Evolutionary conservation across 768 basidiomycete genomes (phyloP).

Genomic region (Termitomyces sp.): DNA sequence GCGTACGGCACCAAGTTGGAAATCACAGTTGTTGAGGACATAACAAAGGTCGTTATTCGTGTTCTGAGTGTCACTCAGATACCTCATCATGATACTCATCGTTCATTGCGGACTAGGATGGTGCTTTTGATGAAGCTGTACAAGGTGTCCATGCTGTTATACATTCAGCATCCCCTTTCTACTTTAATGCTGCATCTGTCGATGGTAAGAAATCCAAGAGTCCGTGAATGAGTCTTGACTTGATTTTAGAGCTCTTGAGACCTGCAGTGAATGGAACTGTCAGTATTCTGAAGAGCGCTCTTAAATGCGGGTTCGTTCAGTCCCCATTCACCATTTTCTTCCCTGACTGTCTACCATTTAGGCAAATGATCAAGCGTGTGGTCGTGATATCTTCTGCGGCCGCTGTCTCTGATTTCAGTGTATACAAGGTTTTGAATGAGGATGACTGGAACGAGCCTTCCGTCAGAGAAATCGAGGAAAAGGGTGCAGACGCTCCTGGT

Average conservation of each 20-base stretch:
- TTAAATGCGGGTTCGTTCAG: conserved; percentile 45
- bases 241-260: conserved; percentile 46
- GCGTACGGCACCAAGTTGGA: conserved; percentile 22
- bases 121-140: conserved; percentile 68
- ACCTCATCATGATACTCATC: neutral
- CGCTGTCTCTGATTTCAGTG: conserved; percentile 29
- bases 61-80: neutral
- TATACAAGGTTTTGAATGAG: conserved; percentile 33
- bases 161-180: conserved; percentile 60
- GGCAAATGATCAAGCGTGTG: conserved; percentile 44
- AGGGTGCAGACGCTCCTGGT: conserved; percentile 39
- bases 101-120: conserved; percentile 27
- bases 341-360: neutral
- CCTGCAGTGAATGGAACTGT: conserved; percentile 74
- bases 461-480: conserved; percentile 39
- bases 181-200: conserved; percentile 36
- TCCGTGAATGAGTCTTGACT: neutral
- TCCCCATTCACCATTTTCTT: too few relatives aligned
- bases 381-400: conserved; percentile 59
- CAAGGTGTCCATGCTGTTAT: conserved; percentile 60
- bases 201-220: conserved; percentile 8
- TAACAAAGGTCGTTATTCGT: conserved; percentile 13
- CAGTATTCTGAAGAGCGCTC: conserved; percentile 52
- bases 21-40: conserved; percentile 20
- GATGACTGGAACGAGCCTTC: conserved; percentile 55